phyloP scores from a whole-genome alignment of 2,329 filamentous ascomycete genomes.

The Penicillium polonicum region DNA sequence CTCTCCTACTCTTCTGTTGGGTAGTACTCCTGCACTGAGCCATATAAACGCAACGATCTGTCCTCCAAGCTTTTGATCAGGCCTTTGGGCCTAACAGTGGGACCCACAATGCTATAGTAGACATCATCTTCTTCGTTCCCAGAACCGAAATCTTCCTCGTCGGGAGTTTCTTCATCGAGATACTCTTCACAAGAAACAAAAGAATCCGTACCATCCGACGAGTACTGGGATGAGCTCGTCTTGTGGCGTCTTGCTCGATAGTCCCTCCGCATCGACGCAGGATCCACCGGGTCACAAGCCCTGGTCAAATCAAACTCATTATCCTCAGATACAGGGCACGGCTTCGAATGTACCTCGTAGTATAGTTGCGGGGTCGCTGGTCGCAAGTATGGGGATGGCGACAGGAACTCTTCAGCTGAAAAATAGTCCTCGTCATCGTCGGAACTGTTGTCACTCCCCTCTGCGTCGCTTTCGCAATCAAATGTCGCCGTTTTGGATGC shows the following conservation, averaged over 20 bases:
- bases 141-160: not conserved
- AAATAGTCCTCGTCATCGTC: not conserved
- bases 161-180: not conserved
- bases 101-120: not conserved
- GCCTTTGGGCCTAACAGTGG: not conserved
- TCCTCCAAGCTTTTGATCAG: not conserved
- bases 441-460: not conserved
- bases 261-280: constrained; percentile 4
- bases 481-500: not conserved
- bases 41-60: not conserved
- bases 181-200: constrained; percentile 2
- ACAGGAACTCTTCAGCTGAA: not conserved
- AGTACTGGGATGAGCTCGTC: not conserved
- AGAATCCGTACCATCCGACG: not conserved
- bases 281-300: constrained; percentile 16
- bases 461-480: not conserved
- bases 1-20: not conserved
- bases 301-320: constrained; percentile 11
- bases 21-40: not conserved
- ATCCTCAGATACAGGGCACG: not conserved
- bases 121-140: not conserved
- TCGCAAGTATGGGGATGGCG: not conserved
- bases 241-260: constrained; percentile 11
- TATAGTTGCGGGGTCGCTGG: constrained; percentile 2
- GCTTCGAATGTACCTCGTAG: not conserved